Evolutionary conservation across 106 monocot species (phyloP), one percentile per base, ranked within the genome.

Genomic region (Platanthera guangdongensis): DNA sequence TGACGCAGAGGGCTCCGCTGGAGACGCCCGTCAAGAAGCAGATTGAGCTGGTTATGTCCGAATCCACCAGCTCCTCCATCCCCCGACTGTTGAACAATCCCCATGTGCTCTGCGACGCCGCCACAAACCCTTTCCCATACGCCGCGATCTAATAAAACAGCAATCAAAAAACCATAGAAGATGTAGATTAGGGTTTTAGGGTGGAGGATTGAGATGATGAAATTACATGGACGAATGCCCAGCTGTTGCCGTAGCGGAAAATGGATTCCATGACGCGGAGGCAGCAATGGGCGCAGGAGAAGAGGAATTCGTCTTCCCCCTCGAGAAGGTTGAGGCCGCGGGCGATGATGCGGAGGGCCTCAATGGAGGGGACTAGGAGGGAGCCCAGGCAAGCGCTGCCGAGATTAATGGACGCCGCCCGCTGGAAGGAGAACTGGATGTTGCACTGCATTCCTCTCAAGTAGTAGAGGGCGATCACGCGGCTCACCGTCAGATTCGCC

Each of bases 251-350:
- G 81, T 87, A 92, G 71, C 80, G 82, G 81, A 99, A 99, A 67
- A 99, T 50, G 77, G 86, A 81, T 45, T 99, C 88, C 99, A 99
- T 99, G 74, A 99, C 88, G 48, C 50, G 81, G 45, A 97, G 91
- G 78, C 99, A 99, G 86, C 94, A 99, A 64, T 94, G 94, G 0
- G 94, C 99, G 80, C 99, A 99, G 51, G 99, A 99, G 90, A 99
- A 99, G 85, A 99, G 76, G 87, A 99, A 94, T 77, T 99, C 99
- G 57, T 99, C 99, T 79, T 99, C 99, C 7, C 94, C 99, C 76
- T 94, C 94, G 25, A 99, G 75, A 11, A 99, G 78, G n/a, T 99
- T 99, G 71, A 99, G 86, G 0, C 85, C 94, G 19, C 99, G 79
- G 8, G 94, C 91, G 19, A 99, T 39, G 68, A 99, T 94, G 30